Base-by-base conservation (phyloP, 768 basidiomycete species). In the Mycena indigotica region DNA sequence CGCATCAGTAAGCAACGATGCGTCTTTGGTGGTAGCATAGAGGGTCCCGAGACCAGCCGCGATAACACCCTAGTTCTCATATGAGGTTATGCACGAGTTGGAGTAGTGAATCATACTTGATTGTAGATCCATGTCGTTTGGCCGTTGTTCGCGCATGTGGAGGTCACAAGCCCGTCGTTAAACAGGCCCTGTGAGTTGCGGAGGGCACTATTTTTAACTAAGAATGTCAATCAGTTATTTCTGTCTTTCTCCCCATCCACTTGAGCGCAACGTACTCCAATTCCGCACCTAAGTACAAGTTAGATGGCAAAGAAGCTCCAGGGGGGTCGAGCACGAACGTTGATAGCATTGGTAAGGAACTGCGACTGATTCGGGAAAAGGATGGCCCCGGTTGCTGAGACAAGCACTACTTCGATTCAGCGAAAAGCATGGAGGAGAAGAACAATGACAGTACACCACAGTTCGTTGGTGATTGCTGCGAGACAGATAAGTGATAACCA, bases 41-140 rank as follows among this genome's bases (percentile, higher is more conserved):
- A 85, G 76, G 24, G 77, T 77, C 5, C 72, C 78, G 6, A 84
- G 70, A 17, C 81, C 82, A 30, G 81, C 81, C 16, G 81, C 83
- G 46, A 84, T 76, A 38, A 85, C 82, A 10, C 78, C 81, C 80
- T 84, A 25, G 8, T 40, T 35, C 23, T 24, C 38, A 26, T 29
- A 50, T 40, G 15, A 45, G 15, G 28, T 19, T 32, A 16, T 41
- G 39, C 39, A 24, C 32, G 23, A 12, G 23, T 4, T 53, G 45
- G 29, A 24, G 12, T 23, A 23, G 19, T 17, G 29, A 49, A 32
- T 50, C 50, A 35, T 57, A 80, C 82, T 64, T 84, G 83, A 60
- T 85, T 84, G 64, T 85, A 85, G 0, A 79, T 83, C 84, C 84
- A 84, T 2, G 82, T 77, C 3, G 82, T 84, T 79, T 79, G 77